These are phyloP conservation scores for Fusarium siculi DNA, from an alignment of 2,329 filamentous ascomycete genomes.

Conservation along the genomic window DNA sequence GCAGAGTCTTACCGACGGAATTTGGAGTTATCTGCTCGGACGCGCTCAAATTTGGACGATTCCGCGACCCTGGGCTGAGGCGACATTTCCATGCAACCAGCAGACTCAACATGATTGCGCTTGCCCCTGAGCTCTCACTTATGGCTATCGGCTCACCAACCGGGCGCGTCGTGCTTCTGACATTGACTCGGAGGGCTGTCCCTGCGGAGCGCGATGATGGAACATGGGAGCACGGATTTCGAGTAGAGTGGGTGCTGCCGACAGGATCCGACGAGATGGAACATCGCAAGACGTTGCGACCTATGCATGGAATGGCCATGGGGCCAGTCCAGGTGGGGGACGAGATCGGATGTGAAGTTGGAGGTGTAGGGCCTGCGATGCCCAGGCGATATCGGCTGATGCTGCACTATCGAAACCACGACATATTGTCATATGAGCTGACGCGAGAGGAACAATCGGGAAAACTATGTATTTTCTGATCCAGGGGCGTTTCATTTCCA, in stretches of 20 bases:
- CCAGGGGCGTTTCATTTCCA: conserved; percentile 10
- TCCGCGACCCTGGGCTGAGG: conserved; percentile 32
- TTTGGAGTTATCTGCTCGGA: conserved; percentile 48
- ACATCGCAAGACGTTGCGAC: conserved; percentile 56
- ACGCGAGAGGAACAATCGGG: conserved; percentile 54
- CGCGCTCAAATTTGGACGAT: conserved; percentile 43
- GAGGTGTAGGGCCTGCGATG: conserved; percentile 31
- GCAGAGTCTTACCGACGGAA: conserved; percentile 36
- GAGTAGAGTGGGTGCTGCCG: conserved; percentile 65
- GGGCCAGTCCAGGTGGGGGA: conserved; percentile 67
- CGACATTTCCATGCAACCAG: conserved; percentile 50
- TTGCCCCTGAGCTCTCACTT: conserved; percentile 76
- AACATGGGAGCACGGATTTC: conserved; percentile 57
- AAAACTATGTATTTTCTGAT: conserved; percentile 51
- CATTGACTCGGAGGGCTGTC: conserved; percentile 54
- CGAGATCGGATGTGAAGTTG: conserved; percentile 34
- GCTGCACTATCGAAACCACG: conserved; percentile 77
- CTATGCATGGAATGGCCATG: conserved; percentile 74
- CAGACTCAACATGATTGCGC: conserved; percentile 67
- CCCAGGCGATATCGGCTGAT: conserved; percentile 72
- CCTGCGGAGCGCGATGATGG: conserved; percentile 32
- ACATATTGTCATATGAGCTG: conserved; percentile 76
- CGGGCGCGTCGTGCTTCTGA: conserved; percentile 73
- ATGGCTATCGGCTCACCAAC: conserved; percentile 74
- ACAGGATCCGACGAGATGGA: conserved; percentile 57